Conservation (phyloP, 345 rosid species). For the Sisymbrium altissimum region DNA sequence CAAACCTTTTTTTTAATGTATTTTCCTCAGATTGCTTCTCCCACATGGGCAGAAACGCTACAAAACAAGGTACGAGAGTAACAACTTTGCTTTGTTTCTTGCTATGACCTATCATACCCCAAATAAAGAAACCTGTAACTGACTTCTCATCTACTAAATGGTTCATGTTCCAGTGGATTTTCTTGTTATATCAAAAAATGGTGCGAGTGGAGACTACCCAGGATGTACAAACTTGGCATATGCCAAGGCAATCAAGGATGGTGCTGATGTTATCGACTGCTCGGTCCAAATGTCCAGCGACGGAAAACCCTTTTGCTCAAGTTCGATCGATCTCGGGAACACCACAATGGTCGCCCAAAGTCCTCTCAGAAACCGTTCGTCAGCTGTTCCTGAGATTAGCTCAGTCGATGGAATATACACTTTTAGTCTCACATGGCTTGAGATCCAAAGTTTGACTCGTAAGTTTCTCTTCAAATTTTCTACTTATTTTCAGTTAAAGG, state of each 20-base stretch:
- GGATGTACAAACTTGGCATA: conserved; percentile 84
- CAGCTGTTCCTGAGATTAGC: conserved; percentile 44
- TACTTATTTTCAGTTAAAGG: background rate
- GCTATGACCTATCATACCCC: background rate
- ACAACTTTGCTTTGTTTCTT: background rate
- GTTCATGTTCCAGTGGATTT: conserved; percentile 41
- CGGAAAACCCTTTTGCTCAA: conserved; percentile 59
- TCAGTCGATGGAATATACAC: conserved; percentile 44
- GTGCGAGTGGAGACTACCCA: conserved; percentile 96
- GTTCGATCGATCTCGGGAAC: conserved; percentile 54
- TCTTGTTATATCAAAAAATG: conserved; percentile 61
- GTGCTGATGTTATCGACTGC: conserved; percentile 77
- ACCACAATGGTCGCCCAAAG: conserved; percentile 43
- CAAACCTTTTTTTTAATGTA: background rate
- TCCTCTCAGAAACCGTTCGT: conserved; percentile 31
- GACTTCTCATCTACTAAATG: background rate
- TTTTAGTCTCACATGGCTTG: conserved; percentile 63
- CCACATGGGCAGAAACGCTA: conserved; percentile 50
- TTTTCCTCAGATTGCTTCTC: conserved; percentile 70
- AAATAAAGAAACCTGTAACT: background rate
- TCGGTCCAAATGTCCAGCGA: conserved; percentile 85
- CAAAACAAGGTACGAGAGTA: conserved; percentile 50
- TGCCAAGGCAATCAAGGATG: conserved; percentile 59
- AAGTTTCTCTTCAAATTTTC: conserved; percentile 32
- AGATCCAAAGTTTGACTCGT: conserved; percentile 59